phyloP scores from a whole-genome alignment of 2,329 filamentous ascomycete species.

The Trichoderma pleuroti region DNA sequence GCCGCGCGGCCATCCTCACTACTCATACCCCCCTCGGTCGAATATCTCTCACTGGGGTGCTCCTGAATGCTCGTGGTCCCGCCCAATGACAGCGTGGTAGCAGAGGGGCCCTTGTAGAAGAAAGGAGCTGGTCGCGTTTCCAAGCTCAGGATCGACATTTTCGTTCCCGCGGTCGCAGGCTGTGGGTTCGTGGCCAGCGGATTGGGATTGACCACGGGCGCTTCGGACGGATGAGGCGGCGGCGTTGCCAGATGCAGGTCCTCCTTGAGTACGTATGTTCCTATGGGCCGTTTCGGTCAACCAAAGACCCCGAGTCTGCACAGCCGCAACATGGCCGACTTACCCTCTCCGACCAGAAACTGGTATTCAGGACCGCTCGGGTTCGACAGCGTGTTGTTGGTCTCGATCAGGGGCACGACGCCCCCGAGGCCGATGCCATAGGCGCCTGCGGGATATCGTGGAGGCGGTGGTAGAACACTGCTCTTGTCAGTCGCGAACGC shows the following conservation, averaged over 20 bases:
- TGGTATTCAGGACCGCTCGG: conserved; percentile 82
- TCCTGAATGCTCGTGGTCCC: conserved; percentile 55
- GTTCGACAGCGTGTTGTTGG: conserved; percentile 81
- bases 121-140: conserved; percentile 58
- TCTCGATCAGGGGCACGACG: conserved; percentile 78
- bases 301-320: not conserved
- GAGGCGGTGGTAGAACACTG: conserved; percentile 81
- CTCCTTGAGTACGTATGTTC: conserved; percentile 86
- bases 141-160: conserved; percentile 72
- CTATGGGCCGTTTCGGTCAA: conserved; percentile 42
- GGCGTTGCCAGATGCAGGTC: conserved; percentile 90
- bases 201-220: conserved; percentile 81
- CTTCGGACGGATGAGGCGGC: conserved; percentile 91
- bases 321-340: conserved; percentile 4
- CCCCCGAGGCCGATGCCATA: conserved; percentile 68
- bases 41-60: conserved; percentile 58
- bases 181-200: conserved; percentile 81
- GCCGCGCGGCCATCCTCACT: conserved; percentile 55
- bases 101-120: conserved; percentile 53
- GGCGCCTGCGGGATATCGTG: conserved; percentile 73
- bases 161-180: conserved; percentile 81
- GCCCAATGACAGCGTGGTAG: conserved; percentile 46
- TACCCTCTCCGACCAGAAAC: conserved; percentile 90
- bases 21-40: conserved; percentile 56
- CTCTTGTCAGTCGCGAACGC: conserved; percentile 18